Base-by-base conservation (phyloP, 139 green algal species). In the Nannochloris sp. region DNA sequence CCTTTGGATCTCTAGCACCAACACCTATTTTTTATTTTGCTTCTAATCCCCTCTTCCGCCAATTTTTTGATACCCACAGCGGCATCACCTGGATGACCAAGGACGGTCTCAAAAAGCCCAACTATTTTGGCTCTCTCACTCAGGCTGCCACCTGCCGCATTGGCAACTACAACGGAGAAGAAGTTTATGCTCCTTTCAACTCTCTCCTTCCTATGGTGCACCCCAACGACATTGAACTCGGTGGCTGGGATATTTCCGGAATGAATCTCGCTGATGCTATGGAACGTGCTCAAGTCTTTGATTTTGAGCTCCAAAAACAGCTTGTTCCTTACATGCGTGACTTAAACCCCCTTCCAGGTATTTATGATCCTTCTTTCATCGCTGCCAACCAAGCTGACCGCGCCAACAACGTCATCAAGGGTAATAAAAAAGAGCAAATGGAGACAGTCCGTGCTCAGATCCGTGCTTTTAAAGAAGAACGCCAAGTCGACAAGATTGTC, bases 31-130 rank as follows among this genome's bases (percentile, higher is more conserved):
- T n/a, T n/a, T n/a, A n/a, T n/a, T n/a, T n/a, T n/a, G n/a, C n/a
- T n/a, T n/a, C n/a, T n/a, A n/a, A n/a, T 45, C 34, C 34, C 27
- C 32, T 30, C 34, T n/a, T 27, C 30, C 15, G 15, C 48, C n/a
- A 15, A 59, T 34, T 33, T 34, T 33, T 9, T 33, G 34, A 61
- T 35, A 19, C 53, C 35, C 67, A 57, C 86, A 95, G 89, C 31
- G 91, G 90, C 60, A 90, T 98, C 38, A 97, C 92, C 15, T 99
- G 95, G 95, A 92, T 93, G 81, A 99, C 94, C 31, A 98, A 98
- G 79, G 88, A 98, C 9, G 95, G 95, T 14, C 73, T 98, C 24
- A 76, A 85, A 33, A 87, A 89, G 73, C 90, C 95, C n/a, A 99
- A 99, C 83, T 99, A 97, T 76, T 99, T 75, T 61, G 95, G 95